Evolutionary conservation across 208 protist genomes (phyloP).

Genomic region (Crithidia acanthocephali): DNA sequence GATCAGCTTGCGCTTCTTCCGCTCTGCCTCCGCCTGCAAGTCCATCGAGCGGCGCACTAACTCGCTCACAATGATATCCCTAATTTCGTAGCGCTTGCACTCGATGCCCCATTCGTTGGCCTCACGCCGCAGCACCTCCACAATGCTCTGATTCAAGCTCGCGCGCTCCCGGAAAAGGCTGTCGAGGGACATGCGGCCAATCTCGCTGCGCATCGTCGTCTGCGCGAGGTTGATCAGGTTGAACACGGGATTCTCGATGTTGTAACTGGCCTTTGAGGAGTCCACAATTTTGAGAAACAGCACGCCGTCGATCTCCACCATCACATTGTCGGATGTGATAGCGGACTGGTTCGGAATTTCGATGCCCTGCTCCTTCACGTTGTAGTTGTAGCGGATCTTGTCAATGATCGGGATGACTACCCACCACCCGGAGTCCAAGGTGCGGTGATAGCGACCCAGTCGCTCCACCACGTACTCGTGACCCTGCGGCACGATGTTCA

Average conservation of each 20-base stretch:
- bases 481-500: slow-evolving; percentile 96
- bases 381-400: slow-evolving; percentile 95
- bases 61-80: slow-evolving; percentile 95
- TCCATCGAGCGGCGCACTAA: slow-evolving; percentile 96
- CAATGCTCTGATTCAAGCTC: slow-evolving; percentile 93
- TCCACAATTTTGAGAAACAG: slow-evolving; percentile 95
- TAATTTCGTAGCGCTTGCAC: slow-evolving; percentile 97
- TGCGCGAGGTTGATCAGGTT: slow-evolving; percentile 96
- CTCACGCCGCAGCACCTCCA: slow-evolving; percentile 90
- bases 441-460: slow-evolving; percentile 92
- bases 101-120: slow-evolving; percentile 95
- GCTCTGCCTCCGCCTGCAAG: slow-evolving; percentile 96
- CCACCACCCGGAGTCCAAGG: slow-evolving; percentile 91
- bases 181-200: slow-evolving; percentile 95
- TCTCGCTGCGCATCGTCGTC: slow-evolving; percentile 97
- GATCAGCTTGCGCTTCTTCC: slow-evolving; percentile 95
- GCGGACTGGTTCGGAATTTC: slow-evolving; percentile 93
- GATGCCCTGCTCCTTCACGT: slow-evolving; percentile 93
- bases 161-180: slow-evolving; percentile 94
- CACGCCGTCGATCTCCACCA: slow-evolving; percentile 96
- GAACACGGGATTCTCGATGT: slow-evolving; percentile 96
- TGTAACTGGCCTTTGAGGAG: slow-evolving; percentile 91
- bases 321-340: slow-evolving; percentile 97
- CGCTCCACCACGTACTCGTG: slow-evolving; percentile 95
- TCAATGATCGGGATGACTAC: slow-evolving; percentile 95